These are phyloP conservation scores for Pseudonitzschia multistriata DNA, from an alignment of 108 stramenopile genomes.

Conservation along the genomic window DNA sequence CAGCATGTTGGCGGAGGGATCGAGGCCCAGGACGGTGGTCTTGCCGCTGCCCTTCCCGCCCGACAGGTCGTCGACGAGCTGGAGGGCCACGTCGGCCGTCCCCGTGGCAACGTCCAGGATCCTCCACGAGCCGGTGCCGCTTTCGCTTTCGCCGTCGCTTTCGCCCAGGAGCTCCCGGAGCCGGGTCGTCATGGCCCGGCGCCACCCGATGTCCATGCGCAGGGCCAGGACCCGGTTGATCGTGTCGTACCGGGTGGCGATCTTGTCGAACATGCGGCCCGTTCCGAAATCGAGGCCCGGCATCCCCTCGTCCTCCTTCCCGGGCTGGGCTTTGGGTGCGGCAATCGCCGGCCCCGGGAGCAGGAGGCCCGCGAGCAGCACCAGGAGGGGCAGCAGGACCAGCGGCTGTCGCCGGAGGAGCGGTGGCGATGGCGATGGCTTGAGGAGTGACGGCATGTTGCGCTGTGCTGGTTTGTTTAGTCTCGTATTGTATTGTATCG, in stretches of 20 bases:
- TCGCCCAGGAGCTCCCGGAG: slow-evolving; percentile 7
- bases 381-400: too few relatives aligned
- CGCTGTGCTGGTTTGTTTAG: too few relatives aligned
- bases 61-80: slow-evolving; percentile 53
- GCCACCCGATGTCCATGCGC: slow-evolving; percentile 85
- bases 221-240: slow-evolving; percentile 86
- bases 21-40: slow-evolving; percentile 54
- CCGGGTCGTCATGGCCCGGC: slow-evolving; percentile 47
- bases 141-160: neutral
- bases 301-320: too few relatives aligned
- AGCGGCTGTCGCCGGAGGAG: too few relatives aligned
- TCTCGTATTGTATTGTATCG: too few relatives aligned
- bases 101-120: slow-evolving; percentile 86
- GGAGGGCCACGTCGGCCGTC: slow-evolving; percentile 92
- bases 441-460: too few relatives aligned
- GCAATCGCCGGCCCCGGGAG: too few relatives aligned
- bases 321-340: too few relatives aligned
- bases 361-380: too few relatives aligned
- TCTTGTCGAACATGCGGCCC: slow-evolving; percentile 83
- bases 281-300: slow-evolving; percentile 28
- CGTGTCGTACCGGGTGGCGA: slow-evolving; percentile 71
- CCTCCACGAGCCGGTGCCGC: neutral
- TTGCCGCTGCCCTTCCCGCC: neutral
- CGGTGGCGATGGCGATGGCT: too few relatives aligned
- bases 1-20: slow-evolving; percentile 90